Conservation (phyloP, 768 basidiomycete species). For the Russula sp. region DNA sequence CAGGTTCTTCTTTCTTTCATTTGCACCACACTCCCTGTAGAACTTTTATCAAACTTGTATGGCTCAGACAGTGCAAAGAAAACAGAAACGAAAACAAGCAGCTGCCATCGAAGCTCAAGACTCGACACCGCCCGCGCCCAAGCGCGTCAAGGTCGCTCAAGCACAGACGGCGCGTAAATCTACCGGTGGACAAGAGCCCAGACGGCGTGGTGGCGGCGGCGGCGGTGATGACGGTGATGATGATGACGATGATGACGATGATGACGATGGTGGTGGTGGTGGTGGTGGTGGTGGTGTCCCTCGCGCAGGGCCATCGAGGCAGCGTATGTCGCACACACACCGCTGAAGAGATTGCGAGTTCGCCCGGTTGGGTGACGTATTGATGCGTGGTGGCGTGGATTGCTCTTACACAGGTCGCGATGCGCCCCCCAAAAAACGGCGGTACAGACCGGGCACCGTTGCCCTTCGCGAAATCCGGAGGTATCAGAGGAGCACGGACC, state of each 20-base stretch:
- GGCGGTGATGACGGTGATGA: not conserved
- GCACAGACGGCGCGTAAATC: constrained; percentile 73
- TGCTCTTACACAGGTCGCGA: constrained; percentile 26
- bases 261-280: not conserved
- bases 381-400: constrained; percentile 2
- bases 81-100: constrained; percentile 36
- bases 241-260: not conserved
- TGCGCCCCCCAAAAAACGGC: constrained; percentile 30
- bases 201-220: not conserved
- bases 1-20: not conserved
- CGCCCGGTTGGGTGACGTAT: not conserved
- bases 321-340: constrained; percentile 7
- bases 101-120: constrained; percentile 27
- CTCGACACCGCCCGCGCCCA: constrained; percentile 37
- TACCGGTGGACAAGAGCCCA: constrained; percentile 45
- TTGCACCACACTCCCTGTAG: not conserved
- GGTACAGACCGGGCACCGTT: constrained; percentile 87
- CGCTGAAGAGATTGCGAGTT: not conserved
- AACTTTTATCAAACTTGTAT: constrained; percentile 29
- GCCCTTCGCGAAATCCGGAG: constrained; percentile 89
- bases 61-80: constrained; percentile 64
- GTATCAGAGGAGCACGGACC: constrained; percentile 90
- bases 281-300: not conserved
- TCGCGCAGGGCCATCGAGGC: constrained; percentile 14
- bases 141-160: constrained; percentile 36